These are phyloP conservation scores for Alternaria consortialis DNA, from an alignment of 2,329 filamentous ascomycete genomes.

Conservation along the genomic window DNA sequence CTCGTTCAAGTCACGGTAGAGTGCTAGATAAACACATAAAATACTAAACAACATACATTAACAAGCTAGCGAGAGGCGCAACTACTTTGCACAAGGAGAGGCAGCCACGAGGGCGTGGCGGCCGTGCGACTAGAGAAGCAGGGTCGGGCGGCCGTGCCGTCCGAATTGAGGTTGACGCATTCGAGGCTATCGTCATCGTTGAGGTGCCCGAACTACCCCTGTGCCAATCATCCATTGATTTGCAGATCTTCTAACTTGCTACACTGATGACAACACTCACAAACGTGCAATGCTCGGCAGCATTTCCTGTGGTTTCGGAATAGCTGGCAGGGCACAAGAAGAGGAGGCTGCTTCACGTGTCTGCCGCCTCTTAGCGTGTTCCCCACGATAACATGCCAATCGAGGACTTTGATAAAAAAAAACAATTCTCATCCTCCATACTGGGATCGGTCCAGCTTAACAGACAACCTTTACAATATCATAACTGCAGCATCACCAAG, in stretches of 20 bases:
- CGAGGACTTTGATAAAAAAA: too few relatives aligned
- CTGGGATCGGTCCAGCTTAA: too few relatives aligned
- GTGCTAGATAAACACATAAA: slow-evolving; percentile 17
- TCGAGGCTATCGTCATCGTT: slow-evolving; percentile 18
- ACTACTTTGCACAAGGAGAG: slow-evolving; percentile 22
- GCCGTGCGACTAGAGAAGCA: slow-evolving; percentile 25
- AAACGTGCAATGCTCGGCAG: neutral
- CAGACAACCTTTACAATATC: too few relatives aligned
- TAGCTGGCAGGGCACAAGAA: neutral
- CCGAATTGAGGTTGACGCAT: slow-evolving; percentile 17
- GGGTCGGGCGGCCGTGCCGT: slow-evolving; percentile 15
- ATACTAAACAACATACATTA: slow-evolving; percentile 29
- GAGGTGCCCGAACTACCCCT: slow-evolving; percentile 25
- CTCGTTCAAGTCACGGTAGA: slow-evolving; percentile 21
- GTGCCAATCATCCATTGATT: slow-evolving; percentile 33
- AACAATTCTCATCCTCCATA: neutral
- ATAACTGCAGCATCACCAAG: too few relatives aligned
- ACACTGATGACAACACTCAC: neutral
- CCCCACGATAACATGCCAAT: neutral
- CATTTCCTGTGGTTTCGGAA: neutral
- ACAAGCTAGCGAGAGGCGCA: slow-evolving; percentile 11
- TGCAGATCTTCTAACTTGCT: slow-evolving; percentile 9
- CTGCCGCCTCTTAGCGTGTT: neutral
- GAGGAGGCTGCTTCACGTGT: too few relatives aligned
- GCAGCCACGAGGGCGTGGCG: slow-evolving; percentile 25